Evolutionary conservation across 331 rosid genomes (phyloP), one percentile per base, ranked within the genome.

Genomic region (Rosa hybrid): DNA sequence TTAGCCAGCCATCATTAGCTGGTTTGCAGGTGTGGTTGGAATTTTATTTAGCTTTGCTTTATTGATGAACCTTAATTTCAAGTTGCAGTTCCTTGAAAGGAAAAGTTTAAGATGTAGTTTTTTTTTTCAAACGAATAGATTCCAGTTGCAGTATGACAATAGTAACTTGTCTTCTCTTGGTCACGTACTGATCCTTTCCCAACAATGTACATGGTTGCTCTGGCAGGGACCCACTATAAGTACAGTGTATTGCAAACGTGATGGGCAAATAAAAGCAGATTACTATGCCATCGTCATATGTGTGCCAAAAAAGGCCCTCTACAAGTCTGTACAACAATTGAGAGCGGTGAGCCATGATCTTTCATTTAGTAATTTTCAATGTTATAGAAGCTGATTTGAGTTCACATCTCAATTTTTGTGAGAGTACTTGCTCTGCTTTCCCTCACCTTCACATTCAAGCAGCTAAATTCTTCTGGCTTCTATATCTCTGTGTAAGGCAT

Each of bases 211-310:
- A 42, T 82, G 67, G 54, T 85, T 82, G 50, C 44, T 20, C 79
- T 48, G 78, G 16, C 90, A 96, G 99, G 97, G 98, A 70, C 99
- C 99, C 76, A 96, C 97, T 49, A 16, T 96, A 72, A 96, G 97
- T 88, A 94, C 99, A 6, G 97, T 96, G 12, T 96, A 86, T 86
- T 72, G 90, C 83, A 95, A 90, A 80, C 86, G 77, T 12, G 92
- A 88, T 72, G 98, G 99, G 80, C 81, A 83, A 75, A 89, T 88
- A 42, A 18, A 79, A 10, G 74, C 88, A 56, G 98, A 96, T 81
- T 93, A 91, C 90, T 96, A 86, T 76, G 98, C 97, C 70, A 88
- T 96, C 0, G 97, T 90, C 82, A 91, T 96, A 74, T 96, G 99
- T 39, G 98, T 93, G 59, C 94, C 98, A n/a, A 91, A 91, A 83